Percentiles rank a stretch among this genome's conserved stretches.
These are phyloP conservation scores for Heimioporus sp. DNA, from an alignment of 768 basidiomycete genomes.

Conservation along the genomic window DNA sequence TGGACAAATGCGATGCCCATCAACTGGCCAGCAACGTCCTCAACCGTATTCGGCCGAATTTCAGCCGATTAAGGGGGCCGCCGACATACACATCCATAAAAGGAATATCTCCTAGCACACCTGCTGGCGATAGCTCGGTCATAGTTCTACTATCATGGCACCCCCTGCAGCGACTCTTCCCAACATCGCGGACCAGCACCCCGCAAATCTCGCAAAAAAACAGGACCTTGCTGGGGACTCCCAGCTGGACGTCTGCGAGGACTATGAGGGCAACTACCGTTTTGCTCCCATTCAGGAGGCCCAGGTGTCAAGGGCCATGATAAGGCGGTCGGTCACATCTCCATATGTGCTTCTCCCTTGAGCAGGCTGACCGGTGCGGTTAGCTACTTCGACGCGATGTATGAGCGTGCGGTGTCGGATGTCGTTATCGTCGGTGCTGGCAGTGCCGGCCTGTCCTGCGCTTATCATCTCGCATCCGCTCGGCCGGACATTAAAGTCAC, in stretches of 20 bases:
- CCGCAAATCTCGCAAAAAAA: no score
- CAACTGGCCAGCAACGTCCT: no score
- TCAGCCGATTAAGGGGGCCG: no score
- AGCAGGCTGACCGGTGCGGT: constrained; percentile 1
- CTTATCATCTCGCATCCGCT: constrained; percentile 65
- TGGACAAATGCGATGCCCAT: no score
- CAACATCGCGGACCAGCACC: background rate
- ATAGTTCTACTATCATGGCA: constrained; percentile 25
- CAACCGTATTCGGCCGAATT: no score
- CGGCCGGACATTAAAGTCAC: constrained; percentile 67
- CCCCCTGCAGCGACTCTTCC: constrained; percentile 36
- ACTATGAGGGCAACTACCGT: constrained; percentile 59
- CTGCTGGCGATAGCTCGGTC: no score
- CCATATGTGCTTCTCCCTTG: background rate
- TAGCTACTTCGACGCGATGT: constrained; percentile 74
- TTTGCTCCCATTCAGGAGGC: constrained; percentile 77
- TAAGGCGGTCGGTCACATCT: constrained; percentile 48
- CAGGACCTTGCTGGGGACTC: background rate
- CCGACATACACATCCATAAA: no score
- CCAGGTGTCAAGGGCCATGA: constrained; percentile 75
- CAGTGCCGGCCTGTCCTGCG: constrained; percentile 67
- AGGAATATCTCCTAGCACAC: no score
- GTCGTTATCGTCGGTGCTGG: constrained; percentile 77
- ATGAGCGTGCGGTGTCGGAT: constrained; percentile 72
- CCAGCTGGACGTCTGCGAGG: constrained; percentile 24